A percentile compares a stretch with the other conserved stretches of the same genome.
Conservation (phyloP, 148 eudicot species). For the Vaccinium myrtillus region DNA sequence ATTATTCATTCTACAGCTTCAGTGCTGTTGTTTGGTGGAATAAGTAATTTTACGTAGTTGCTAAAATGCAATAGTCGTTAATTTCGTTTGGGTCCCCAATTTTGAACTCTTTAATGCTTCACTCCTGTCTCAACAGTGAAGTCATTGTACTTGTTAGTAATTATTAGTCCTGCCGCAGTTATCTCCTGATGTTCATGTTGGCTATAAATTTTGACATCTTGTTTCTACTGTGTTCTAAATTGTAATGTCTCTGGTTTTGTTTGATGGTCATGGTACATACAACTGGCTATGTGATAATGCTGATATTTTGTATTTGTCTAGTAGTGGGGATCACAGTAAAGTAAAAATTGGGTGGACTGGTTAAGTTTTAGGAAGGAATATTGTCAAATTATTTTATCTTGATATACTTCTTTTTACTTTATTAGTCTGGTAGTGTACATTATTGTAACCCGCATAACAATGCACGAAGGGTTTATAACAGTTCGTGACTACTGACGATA, state of each 20-base stretch:
- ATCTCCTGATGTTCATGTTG: neutral
- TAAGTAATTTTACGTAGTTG: neutral
- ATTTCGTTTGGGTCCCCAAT: neutral
- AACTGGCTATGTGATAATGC: neutral
- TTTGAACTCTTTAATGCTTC: neutral
- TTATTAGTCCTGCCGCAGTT: neutral
- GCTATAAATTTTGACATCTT: constrained; percentile 7
- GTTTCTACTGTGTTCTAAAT: neutral
- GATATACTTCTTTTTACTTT: neutral
- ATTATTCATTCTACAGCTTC: neutral
- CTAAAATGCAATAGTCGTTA: constrained; percentile 10
- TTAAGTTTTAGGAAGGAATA: neutral
- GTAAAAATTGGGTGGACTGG: neutral
- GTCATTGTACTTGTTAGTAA: neutral
- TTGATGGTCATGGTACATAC: neutral
- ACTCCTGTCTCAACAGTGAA: neutral
- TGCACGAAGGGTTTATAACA: neutral
- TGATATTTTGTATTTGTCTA: neutral
- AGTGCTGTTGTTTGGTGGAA: neutral
- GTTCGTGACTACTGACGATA: neutral
- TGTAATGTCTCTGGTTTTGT: neutral
- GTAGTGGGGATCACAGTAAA: neutral
- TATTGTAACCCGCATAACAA: neutral
- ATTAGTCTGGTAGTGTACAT: neutral
- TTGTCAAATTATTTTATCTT: neutral